Evolutionary conservation across 352 stramenopile species (phyloP), one percentile per base, ranked within the genome.

Genomic region (Stephanocyclus meneghinianus): DNA sequence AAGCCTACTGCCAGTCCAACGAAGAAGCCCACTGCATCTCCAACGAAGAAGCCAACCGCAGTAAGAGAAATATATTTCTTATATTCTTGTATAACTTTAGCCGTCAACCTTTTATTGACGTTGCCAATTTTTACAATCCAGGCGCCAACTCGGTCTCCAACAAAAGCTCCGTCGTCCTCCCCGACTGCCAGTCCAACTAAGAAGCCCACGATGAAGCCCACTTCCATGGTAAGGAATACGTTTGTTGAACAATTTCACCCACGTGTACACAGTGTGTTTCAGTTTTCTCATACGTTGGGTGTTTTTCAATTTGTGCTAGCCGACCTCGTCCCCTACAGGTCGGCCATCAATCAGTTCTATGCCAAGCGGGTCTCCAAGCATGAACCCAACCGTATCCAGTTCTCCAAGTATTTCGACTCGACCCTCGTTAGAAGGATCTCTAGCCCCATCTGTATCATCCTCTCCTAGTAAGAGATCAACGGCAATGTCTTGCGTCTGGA

Each of bases 41-140:
- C 63, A 42, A 71, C 63, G 6, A 47, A 8, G 9, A 71, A 42
- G 37, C 63, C 63, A 55, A 60, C 63, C 35, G 3, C 35, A 9
- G 35, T 40, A 40, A 40, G 35, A 8, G 35, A 40, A 26, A 26
- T 26, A 40, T 45, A 11, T 7, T 30, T 35, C 3, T 21, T 30
- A 21, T 0, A 47, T 30, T n/a, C 5, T 16, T 8, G n/a, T 44
- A 2, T 30, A 26, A 29, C 15, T 26, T 29, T 16, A 6, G 5
- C 18, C 47, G 13, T 11, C 63, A 42, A 71, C 63, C 2, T 30
- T 8, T 1, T n/a, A 55, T 21, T n/a, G 18, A 55, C 15, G 44
- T 16, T 26, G 15, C 10, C 15, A 16, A 6, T 55, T n/a, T 11
- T 21, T 6, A 5, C 5, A 6, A n/a, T n/a, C 15, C 5, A 55